phyloP scores from a whole-genome alignment of 768 basidiomycete species.

The Harrya chromipes region DNA sequence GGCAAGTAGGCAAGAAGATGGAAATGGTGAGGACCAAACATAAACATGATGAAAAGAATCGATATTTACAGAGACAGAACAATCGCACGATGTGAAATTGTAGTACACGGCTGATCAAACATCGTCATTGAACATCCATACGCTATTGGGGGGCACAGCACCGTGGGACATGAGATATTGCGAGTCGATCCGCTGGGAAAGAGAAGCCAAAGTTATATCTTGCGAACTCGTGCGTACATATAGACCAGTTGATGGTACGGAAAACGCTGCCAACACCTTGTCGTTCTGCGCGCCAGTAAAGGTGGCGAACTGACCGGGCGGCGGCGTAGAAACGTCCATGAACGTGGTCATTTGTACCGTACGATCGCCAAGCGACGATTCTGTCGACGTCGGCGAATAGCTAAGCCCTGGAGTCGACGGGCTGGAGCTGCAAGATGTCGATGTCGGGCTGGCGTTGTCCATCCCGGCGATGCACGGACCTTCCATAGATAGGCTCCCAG shows the following conservation, averaged over 20 bases:
- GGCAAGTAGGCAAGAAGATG: conserved; percentile 21
- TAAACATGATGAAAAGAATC: conserved; percentile 13
- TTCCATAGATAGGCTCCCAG: conserved; percentile 27
- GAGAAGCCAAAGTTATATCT: conserved; percentile 4
- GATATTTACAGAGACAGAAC: conserved; percentile 23
- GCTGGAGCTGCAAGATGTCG: conserved; percentile 27
- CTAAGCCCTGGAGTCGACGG: conserved; percentile 57
- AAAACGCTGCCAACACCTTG: conserved; percentile 24
- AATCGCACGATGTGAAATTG: neutral
- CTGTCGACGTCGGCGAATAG: conserved; percentile 59
- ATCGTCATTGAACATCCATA: conserved; percentile 20
- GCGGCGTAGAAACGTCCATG: conserved; percentile 41
- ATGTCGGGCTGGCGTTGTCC: conserved; percentile 25
- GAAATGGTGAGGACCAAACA: neutral
- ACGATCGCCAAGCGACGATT: conserved; percentile 52
- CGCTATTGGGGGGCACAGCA: conserved; percentile 5
- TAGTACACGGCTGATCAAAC: conserved; percentile 6
- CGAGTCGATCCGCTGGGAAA: conserved; percentile 9
- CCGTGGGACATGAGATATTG: conserved; percentile 16
- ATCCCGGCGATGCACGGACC: conserved; percentile 3
- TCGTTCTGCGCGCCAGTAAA: conserved; percentile 35
- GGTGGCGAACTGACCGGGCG: conserved; percentile 36
- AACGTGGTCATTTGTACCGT: conserved; percentile 57
- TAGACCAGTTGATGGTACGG: conserved; percentile 14
- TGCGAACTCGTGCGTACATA: conserved; percentile 21